Conservation (phyloP, 768 basidiomycete genomes). For the Arthromyces matolae region DNA sequence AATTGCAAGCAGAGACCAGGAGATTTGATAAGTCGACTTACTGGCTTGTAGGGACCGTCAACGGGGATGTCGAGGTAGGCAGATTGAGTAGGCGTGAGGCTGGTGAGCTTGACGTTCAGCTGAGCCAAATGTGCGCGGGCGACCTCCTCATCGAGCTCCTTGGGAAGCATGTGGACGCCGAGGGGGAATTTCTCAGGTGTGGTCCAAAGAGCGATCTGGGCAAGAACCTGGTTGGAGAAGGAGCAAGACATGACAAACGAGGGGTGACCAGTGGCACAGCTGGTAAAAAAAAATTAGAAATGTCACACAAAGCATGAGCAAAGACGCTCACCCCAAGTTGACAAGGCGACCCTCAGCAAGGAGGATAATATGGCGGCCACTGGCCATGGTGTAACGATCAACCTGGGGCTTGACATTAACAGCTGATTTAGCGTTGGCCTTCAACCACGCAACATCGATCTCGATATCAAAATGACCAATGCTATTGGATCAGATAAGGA, state of each 20-base stretch:
- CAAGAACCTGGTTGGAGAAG: slow-evolving; percentile 97
- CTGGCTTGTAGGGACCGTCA: slow-evolving; percentile 64
- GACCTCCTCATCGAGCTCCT: slow-evolving; percentile 98
- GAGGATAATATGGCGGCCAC: slow-evolving; percentile 92
- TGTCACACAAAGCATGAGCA: neutral
- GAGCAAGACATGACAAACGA: slow-evolving; percentile 99
- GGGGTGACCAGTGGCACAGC: slow-evolving; percentile 96
- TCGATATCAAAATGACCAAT: slow-evolving; percentile 87
- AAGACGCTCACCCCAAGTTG: slow-evolving; percentile 77
- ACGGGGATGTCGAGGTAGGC: slow-evolving; percentile 88
- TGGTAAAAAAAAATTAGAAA: slow-evolving; percentile 21
- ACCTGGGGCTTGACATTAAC: slow-evolving; percentile 99
- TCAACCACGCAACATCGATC: slow-evolving; percentile 98
- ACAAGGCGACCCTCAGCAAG: slow-evolving; percentile 99
- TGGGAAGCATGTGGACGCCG: slow-evolving; percentile 98
- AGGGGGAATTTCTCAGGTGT: slow-evolving; percentile 88
- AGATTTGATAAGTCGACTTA: slow-evolving; percentile 22
- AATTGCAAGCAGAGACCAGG: neutral
- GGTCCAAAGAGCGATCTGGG: slow-evolving; percentile 98
- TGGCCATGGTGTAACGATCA: slow-evolving; percentile 91
- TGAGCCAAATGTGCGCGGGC: slow-evolving; percentile 91
- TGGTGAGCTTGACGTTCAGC: slow-evolving; percentile 92
- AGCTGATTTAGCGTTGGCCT: slow-evolving; percentile 78
- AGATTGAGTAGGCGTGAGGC: slow-evolving; percentile 68
- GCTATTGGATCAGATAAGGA: slow-evolving; percentile 33